Percentiles rank a stretch among this genome's conserved stretches.
These are phyloP conservation scores for Nigrospora sphaerica DNA, from an alignment of 2,329 filamentous ascomycete species.

Conservation along the genomic window DNA sequence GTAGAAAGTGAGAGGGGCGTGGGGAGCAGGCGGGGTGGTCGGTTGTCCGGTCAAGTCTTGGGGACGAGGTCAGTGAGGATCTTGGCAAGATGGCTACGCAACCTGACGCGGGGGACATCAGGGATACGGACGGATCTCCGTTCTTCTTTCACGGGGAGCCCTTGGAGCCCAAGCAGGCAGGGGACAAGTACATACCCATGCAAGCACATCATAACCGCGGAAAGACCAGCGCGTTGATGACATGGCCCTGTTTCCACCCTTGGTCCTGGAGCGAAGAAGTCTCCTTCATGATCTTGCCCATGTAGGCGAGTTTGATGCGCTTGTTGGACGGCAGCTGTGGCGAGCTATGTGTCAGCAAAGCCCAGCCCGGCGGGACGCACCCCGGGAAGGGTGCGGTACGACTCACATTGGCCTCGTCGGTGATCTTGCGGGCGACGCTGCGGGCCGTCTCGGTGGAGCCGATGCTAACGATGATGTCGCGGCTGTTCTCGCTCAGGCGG, in stretches of 20 bases:
- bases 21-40: no score
- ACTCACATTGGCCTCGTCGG: constrained; percentile 57
- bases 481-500: constrained; percentile 58
- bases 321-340: constrained; percentile 49
- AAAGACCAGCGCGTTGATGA: constrained; percentile 72
- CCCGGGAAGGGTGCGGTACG: neutral
- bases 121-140: no score
- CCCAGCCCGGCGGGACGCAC: no score
- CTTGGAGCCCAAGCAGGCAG: neutral
- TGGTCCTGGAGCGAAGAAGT: constrained; percentile 56
- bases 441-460: constrained; percentile 57
- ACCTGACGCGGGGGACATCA: no score
- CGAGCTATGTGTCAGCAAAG: neutral
- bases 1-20: no score
- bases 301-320: constrained; percentile 66
- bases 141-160: no score
- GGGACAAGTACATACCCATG: neutral
- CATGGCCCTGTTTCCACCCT: constrained; percentile 68
- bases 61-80: no score
- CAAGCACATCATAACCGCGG: constrained; percentile 26
- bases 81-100: no score
- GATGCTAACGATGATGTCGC: constrained; percentile 54
- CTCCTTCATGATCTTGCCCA: constrained; percentile 74
- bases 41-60: no score
- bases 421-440: constrained; percentile 54